Evolutionary conservation across 1,139 yeast species (phyloP), one percentile per base, ranked within the genome.

Genomic region (Sugiyamaella neomexicana): DNA sequence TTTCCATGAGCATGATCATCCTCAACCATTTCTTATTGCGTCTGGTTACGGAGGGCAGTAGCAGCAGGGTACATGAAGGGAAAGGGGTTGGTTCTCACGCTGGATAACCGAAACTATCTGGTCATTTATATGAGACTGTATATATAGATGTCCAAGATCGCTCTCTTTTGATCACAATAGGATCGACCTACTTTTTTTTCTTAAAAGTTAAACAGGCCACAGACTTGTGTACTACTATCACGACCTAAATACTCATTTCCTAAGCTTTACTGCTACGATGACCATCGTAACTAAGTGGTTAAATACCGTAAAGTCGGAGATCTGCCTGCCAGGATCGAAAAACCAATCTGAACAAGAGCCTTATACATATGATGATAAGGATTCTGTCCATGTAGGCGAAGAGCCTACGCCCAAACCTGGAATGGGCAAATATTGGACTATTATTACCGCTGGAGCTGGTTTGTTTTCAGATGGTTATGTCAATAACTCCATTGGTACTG

Each of bases 391-490:
- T 1, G 52, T 46, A 5, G 55, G 44, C 20, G 52, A 47, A 4
- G 53, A 46, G 6, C 47, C 40, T 10, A 25, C 43, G 29, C 42
- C 36, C 20, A 36, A 47, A 29, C 42, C 52, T 6, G 13, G 52
- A 10, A 50, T 64, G 36, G 57, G 56, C 56, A 66, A 68, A 60
- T 75, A 74, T 62, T 81, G 95, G 89, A 87, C 96, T 5, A 88
- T 91, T 46, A 78, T 88, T 60, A 84, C 90, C 17, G 83, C 96
- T 0, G 97, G 97, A 60, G 93, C 96, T 1, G 97, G 97, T 54
- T 76, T 90, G 52, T 89, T 90, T 68, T 84, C 93, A 29, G 97
- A 90, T 71, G 97, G 97, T 56, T 89, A 89, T 67, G 86, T 89
- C 60, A 89, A 89, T 71, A 86, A 86, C 72, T 83, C 93, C 48